Evolutionary conservation across 768 basidiomycete genomes (phyloP), one percentile per base, ranked within the genome.

Genomic region (Phylloporus rhodoxanthus): DNA sequence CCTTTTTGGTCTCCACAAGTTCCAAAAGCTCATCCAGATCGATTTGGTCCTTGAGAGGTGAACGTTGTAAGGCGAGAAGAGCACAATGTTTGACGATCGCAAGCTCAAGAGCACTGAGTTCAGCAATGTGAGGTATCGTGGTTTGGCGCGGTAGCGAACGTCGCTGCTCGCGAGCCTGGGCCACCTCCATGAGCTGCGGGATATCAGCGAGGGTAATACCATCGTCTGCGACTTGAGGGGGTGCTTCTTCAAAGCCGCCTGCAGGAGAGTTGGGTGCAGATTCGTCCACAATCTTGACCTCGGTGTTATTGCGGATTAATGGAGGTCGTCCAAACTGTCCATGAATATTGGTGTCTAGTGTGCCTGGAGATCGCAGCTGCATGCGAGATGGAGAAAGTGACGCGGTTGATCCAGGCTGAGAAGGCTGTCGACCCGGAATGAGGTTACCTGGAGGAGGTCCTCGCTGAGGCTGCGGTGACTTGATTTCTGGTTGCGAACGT

Each of bases 11-110:
- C 66, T 97, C 94, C 25, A 99, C 81, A 66, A 96, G 74, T 69
- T 98, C 95, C 57, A 97, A 67, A 46, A 98, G 75, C 64, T 99
- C 96, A 53, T 98, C 96, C 57, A 97, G 62, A 57, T 95, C 92
- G 48, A 92, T 82, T 45, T 86, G 80, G 53, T 91, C 88, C 56
- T 77, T 81, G 26, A 98, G 68, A 9, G 87, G 81, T 4, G 87
- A 90, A 55, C 84, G 78, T 53, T 82, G 80, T 40, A 99, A 73
- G 8, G 82, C 79, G 6, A 94, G 74, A 2, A 97, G 81, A 3
- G 94, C 92, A 48, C 84, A 85, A 65, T 97, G 90, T 68, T 92
- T 94, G 66, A 97, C 81, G 54, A 98, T 90, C 4, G 90, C 81
- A 49, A 90, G 74, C 65, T 99, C 93, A 29, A 97, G 73, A 2